These are phyloP conservation scores for Rutstroemia sp. DNA, from an alignment of 2,329 filamentous ascomycete species.

Conservation along the genomic window DNA sequence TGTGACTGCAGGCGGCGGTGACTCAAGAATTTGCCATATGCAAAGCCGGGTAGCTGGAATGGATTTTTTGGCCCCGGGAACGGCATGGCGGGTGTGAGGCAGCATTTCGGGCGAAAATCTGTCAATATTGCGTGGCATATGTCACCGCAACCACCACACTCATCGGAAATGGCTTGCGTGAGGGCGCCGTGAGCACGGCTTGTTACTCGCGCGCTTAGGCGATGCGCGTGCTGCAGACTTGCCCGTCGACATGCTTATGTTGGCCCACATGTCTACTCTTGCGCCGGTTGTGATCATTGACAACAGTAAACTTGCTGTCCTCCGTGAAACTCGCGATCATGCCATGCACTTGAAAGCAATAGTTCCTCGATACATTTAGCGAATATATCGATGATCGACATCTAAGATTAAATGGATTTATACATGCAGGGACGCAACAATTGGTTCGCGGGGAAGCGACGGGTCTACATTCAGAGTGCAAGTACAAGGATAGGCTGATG, in stretches of 20 bases:
- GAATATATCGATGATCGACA: not conserved
- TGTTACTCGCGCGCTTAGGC: not conserved
- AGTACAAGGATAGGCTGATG: not conserved
- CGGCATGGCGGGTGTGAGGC: too few relatives aligned
- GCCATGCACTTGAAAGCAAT: not conserved
- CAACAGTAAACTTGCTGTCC: not conserved
- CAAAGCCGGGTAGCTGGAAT: not conserved
- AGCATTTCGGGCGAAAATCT: not conserved
- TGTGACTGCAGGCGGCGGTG: too few relatives aligned
- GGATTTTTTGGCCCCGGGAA: not conserved
- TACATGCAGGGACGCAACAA: not conserved
- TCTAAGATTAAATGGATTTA: not conserved
- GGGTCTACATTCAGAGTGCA: not conserved
- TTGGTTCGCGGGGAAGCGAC: not conserved
- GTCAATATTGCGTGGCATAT: not conserved
- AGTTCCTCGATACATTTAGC: not conserved
- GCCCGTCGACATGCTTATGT: not conserved
- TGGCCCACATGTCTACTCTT: not conserved
- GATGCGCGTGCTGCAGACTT: not conserved
- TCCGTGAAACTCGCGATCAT: not conserved
- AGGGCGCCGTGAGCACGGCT: not conserved
- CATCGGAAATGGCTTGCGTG: not conserved
- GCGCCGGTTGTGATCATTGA: not conserved
- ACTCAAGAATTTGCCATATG: too few relatives aligned
- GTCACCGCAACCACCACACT: too few relatives aligned